Evolutionary conservation across 352 stramenopile species (phyloP), one percentile per base, ranked within the genome.

Genomic region (Pythium scleroteichum): DNA sequence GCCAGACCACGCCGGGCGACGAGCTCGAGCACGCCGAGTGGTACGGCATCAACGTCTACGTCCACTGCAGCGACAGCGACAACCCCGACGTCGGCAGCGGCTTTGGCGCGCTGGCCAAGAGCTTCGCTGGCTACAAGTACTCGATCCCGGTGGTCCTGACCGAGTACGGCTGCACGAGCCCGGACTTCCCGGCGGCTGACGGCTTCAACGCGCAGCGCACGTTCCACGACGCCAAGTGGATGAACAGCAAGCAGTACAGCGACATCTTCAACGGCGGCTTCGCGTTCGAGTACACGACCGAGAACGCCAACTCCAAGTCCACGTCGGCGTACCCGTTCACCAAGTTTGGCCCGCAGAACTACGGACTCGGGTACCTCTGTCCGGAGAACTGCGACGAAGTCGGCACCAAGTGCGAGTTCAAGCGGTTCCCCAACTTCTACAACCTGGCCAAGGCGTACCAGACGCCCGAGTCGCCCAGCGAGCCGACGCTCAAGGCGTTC

Each of bases 21-120:
- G 35, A 70, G 51, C 69, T 89, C 16, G 85, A 96, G 67, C 78
- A 77, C 27, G 78, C 82, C 13, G 79, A 95, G 69, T 96, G 84
- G 84, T 96, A 92, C 60, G 85, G 85, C 27, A 73, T 96, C 53
- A 96, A 95, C 64, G 72, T 75, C 39, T 95, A 95, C 62, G 62
- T 91, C 16, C 76, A 92, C 32, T 96, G 87, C 62, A 72, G 91
- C 51, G 66, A 78, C 55, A 74, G 72, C 41, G 69, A 58, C 13
- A 73, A 85, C 53, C 53, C 73, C 17, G 48, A 20, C 1, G 72
- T 88, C 12, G 71, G 69, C 14, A 61, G 65, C 14, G 85, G 85
- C 2, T 94, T 89, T 59, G 79, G 85, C 48, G 39, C 76, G 24
- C 67, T 96, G 10, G 69, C 64, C 26, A 62, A 82, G 40, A 75